Evolutionary conservation across 2,329 filamentous ascomycete species (phyloP).

Genomic region (Pseudogymnoascus sp.): DNA sequence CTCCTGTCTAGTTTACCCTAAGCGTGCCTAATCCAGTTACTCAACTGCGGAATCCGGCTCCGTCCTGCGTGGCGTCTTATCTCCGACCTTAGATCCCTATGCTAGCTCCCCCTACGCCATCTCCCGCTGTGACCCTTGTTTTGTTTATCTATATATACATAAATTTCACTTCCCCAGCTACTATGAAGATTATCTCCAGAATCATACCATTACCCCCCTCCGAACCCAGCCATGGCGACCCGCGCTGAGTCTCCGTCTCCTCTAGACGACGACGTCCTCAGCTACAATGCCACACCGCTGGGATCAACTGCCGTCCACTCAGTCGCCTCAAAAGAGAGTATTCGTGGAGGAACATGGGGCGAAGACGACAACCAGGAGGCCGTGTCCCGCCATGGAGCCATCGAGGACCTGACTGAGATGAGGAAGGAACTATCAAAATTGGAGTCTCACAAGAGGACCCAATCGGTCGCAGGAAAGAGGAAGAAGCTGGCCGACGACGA

Average conservation of each 20-base stretch:
- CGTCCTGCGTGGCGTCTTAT: conserved; percentile 8
- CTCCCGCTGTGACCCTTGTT: conserved; percentile 22
- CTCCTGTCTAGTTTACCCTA: background rate
- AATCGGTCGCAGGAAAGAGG: background rate
- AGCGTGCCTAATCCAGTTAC: background rate
- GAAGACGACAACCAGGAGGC: conserved; percentile 6
- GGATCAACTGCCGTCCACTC: conserved; percentile 7
- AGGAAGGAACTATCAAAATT: background rate
- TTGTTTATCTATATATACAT: conserved; percentile 10
- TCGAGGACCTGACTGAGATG: background rate
- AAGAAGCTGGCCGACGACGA: background rate
- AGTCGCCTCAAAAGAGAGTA: background rate
- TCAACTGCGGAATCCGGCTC: background rate
- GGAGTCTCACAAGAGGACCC: background rate
- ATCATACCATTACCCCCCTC: background rate
- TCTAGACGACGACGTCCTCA: background rate
- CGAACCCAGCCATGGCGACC: conserved; percentile 2
- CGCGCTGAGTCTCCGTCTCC: conserved; percentile 7
- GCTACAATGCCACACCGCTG: conserved; percentile 1
- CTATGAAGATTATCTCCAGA: background rate
- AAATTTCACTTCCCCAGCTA: background rate
- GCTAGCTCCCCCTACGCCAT: conserved; percentile 21
- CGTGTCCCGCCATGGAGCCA: conserved; percentile 4
- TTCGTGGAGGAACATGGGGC: conserved; percentile 6
- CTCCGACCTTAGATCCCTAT: conserved; percentile 14